phyloP scores from a whole-genome alignment of 371 early-diverging fungal genomes.

The Lichtheimia ornata region DNA sequence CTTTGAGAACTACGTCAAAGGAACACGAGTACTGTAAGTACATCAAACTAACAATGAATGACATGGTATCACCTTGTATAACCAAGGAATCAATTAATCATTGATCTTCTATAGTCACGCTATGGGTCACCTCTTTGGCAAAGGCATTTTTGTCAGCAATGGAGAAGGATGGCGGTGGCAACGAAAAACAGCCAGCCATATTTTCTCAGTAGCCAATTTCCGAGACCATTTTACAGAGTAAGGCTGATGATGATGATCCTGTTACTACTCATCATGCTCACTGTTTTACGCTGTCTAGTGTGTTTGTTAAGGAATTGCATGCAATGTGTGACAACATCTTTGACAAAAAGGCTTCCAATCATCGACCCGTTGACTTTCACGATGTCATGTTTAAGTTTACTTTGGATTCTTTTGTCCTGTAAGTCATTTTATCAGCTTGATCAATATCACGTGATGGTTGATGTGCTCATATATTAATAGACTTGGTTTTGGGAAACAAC shows the following conservation, averaged over 20 bases:
- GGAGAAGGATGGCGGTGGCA: constrained; percentile 62
- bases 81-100: too few species aligned
- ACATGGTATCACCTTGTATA: not conserved
- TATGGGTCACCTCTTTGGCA: constrained; percentile 49
- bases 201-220: constrained; percentile 67
- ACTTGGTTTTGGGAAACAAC: constrained; percentile 4
- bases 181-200: constrained; percentile 59
- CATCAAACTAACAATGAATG: not conserved
- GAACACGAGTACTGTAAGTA: constrained; percentile 25
- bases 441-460: not conserved
- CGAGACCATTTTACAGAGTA: constrained; percentile 52
- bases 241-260: not conserved
- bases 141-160: constrained; percentile 69
- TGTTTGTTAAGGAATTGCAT: constrained; percentile 35
- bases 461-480: not conserved
- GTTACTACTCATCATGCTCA: not conserved
- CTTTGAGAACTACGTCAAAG: constrained; percentile 56
- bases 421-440: not conserved
- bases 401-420: constrained; percentile 56
- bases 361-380: constrained; percentile 54
- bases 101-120: constrained; percentile 6
- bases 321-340: constrained; percentile 27
- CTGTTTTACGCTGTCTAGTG: constrained; percentile 17
- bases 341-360: constrained; percentile 27
- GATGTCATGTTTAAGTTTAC: constrained; percentile 60